Evolutionary conservation across 768 basidiomycete species (phyloP).

Genomic region (Lyophyllum decastes): DNA sequence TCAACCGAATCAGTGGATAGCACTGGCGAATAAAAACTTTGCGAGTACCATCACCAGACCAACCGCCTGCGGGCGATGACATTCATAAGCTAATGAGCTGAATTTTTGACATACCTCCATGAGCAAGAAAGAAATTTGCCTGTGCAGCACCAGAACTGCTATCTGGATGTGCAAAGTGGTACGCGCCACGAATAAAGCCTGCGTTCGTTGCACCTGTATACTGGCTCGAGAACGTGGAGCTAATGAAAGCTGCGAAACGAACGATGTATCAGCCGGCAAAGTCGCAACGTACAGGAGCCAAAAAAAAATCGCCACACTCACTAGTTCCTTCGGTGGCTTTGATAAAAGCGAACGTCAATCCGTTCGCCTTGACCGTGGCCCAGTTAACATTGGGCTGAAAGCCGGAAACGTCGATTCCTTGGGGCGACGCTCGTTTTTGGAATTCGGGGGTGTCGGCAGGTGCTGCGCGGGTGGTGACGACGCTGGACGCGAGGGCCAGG

Average conservation of each 20-base stretch:
- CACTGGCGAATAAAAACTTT: neutral
- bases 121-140: neutral
- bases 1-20: constrained; percentile 41
- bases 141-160: constrained; percentile 20
- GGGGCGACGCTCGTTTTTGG: neutral
- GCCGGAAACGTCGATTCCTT: constrained; percentile 13
- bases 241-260: no score
- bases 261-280: constrained; percentile 28
- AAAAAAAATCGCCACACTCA: neutral
- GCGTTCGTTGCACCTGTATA: constrained; percentile 55
- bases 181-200: constrained; percentile 52
- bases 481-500: neutral
- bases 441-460: neutral
- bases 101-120: neutral
- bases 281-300: neutral
- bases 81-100: neutral
- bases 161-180: constrained; percentile 45
- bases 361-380: constrained; percentile 6
- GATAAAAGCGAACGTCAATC: constrained; percentile 2
- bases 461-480: neutral
- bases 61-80: neutral
- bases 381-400: constrained; percentile 11
- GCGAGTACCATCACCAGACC: neutral
- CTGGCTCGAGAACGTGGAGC: constrained; percentile 44
- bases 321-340: constrained; percentile 13